Evolutionary conservation across 2,329 filamentous ascomycete species (phyloP), one percentile per base, ranked within the genome.

Genomic region (Podosphaera leucotricha): DNA sequence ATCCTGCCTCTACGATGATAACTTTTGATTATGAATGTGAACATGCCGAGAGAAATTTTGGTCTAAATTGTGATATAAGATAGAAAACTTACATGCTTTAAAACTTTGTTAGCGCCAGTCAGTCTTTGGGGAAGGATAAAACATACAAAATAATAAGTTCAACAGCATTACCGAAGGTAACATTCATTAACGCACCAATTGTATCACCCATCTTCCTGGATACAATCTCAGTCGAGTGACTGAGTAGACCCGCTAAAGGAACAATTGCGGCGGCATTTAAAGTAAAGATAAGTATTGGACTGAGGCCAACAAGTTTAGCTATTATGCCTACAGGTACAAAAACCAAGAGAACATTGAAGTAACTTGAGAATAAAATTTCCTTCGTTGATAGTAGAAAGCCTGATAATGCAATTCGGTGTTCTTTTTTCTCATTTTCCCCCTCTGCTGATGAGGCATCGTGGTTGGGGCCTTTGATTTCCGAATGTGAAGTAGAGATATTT

Each of bases 281-380:
- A 46, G 70, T 76, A 57, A 85, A 85, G 48, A 80, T 63, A 46
- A 80, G 61, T 38, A 69, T 75, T 18, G 75, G 70, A 44, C 66
- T 66, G 48, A 65, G 63, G 8, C 61, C 55, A 22, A 73, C 58
- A 45, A 68, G 63, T 45, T 78, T 66, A 46, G 75, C 67, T 47
- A 68, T 67, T 54, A 90, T 86, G 53, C 81, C 82, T 44, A 81
- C 66, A 6, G 81, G 82, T 24, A 87, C 81, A 55, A 85, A 85
- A 44, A 86, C 61, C 49, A 87, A 65, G 51, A 87, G 64, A 44
- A 83, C 54, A 58, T 90, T 87, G 63, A 87, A 65, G 71, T 77
- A 84, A 64, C 76, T 84, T 57, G 81, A 73, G 38, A 75, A 68
- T 49, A 86, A 54, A 54, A 75, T 73, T 57, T 64, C 68, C 66